Evolutionary conservation across 2,329 filamentous ascomycete genomes (phyloP).

Genomic region (Fusarium mexicanum): DNA sequence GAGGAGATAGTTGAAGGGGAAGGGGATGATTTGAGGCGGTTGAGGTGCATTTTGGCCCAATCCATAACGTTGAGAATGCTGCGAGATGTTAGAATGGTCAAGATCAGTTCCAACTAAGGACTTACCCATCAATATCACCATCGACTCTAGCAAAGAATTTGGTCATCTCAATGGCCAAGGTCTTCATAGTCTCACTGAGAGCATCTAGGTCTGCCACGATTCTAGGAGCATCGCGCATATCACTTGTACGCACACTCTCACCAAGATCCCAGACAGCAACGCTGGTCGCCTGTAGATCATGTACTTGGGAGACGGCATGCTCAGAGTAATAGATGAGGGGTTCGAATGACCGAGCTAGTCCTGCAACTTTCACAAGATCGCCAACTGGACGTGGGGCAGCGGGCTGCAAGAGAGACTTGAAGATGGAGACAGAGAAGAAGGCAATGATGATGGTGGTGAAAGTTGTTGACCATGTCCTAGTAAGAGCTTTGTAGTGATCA

Average conservation of each 20-base stretch:
- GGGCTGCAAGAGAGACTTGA: slow-evolving; percentile 75
- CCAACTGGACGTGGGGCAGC: slow-evolving; percentile 57
- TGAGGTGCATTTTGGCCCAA: slow-evolving; percentile 88
- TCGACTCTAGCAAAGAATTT: slow-evolving; percentile 95
- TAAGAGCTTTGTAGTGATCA: slow-evolving; percentile 67
- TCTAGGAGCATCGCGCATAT: slow-evolving; percentile 88
- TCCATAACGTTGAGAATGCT: slow-evolving; percentile 95
- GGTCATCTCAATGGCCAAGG: slow-evolving; percentile 84
- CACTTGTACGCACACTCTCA: slow-evolving; percentile 87
- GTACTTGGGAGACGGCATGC: slow-evolving; percentile 85
- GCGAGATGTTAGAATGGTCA: slow-evolving; percentile 22
- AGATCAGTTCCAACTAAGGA: slow-evolving; percentile 7
- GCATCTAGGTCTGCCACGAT: slow-evolving; percentile 89
- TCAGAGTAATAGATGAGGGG: slow-evolving; percentile 96
- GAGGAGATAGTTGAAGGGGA: slow-evolving; percentile 68
- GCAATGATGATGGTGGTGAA: slow-evolving; percentile 69
- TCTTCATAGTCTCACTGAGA: slow-evolving; percentile 85
- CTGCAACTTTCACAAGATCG: slow-evolving; percentile 90
- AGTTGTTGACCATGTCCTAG: slow-evolving; percentile 75
- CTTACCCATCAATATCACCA: slow-evolving; percentile 85
- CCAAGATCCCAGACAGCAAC: slow-evolving; percentile 95
- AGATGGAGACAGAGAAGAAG: slow-evolving; percentile 70
- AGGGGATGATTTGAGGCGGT: slow-evolving; percentile 70
- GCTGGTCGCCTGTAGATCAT: slow-evolving; percentile 88
- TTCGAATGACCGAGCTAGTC: slow-evolving; percentile 90